Base-by-base conservation (phyloP, 2,329 filamentous ascomycete genomes). In the Daldinia eschscholtzii region DNA sequence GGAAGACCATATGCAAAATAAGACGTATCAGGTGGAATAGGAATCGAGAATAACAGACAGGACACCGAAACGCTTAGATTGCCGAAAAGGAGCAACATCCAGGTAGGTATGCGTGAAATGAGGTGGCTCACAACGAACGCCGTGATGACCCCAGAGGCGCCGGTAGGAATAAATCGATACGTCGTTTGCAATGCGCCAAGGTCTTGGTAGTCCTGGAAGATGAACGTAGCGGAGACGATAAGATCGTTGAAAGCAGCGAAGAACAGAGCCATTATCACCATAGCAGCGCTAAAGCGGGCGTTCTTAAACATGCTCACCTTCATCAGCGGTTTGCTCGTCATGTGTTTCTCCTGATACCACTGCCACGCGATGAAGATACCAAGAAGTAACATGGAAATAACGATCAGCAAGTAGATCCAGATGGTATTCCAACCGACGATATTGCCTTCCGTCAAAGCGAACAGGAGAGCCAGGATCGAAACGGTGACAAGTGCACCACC, bases 1-100 rank as follows among this genome's bases (percentile, higher is more conserved):
- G 86, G 86, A 20, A 93, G 82, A 0, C 87, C 89, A 71, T 86
- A 91, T 2, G 91, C 90, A 76, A 90, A 92, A 79, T 92, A 93
- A 0, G 83, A 87, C 0, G 88, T 90, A 1, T 81, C 77, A 0
- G 85, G 82, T 0, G 88, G 83, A 46, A 92, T 90, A 0, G 90
- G 89, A 0, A 88, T 81, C 0, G 90, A 87, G 73, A 91, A 90
- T 28, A 93, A 83, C 9, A 92, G 77, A 33, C 83, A 86, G 0
- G 88, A 81, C 23, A 88, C 76, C 20, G 84, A 83, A 26, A 90
- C 83, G 68, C 84, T 84, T 10, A 85, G 69, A 53, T 87, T 89
- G 13, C 89, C 90, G 57, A 85, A 84, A 10, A 86, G 79, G 4
- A 91, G 81, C 58, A 92, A 81, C 65, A 86, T 81, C 71, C 87